These are phyloP conservation scores for Fraxinus paxiana DNA, from an alignment of 305 asterid species.

Conservation along the genomic window DNA sequence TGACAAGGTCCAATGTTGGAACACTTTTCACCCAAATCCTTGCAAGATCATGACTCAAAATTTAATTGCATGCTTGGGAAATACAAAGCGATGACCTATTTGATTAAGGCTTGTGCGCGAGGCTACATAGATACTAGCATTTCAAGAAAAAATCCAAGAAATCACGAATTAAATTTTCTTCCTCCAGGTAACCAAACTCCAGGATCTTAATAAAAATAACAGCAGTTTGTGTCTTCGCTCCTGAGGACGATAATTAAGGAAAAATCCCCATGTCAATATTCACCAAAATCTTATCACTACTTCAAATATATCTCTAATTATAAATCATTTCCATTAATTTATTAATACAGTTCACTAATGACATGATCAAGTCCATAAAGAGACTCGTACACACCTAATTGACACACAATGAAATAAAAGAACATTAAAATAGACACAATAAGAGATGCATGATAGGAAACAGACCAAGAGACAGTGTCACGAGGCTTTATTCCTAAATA, in stretches of 20 bases:
- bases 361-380: neutral
- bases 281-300: conserved; percentile 16
- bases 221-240: conserved; percentile 54
- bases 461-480: neutral
- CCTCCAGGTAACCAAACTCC: conserved; percentile 37
- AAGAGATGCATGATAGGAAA: neutral
- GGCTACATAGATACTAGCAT: conserved; percentile 39
- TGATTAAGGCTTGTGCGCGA: conserved; percentile 47
- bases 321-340: neutral
- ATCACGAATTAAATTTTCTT: conserved; percentile 45
- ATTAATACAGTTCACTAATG: neutral
- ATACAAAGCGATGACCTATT: conserved; percentile 32
- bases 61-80: conserved; percentile 27
- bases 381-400: neutral
- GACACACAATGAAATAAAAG: neutral
- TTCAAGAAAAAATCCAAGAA: conserved; percentile 48
- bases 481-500: neutral
- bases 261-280: conserved; percentile 47
- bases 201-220: conserved; percentile 34
- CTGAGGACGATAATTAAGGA: conserved; percentile 53
- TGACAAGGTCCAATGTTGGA: conserved; percentile 2
- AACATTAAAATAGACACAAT: neutral
- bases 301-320: conserved; percentile 9
- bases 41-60: conserved; percentile 30
- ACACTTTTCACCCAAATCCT: conserved; percentile 27